These are phyloP conservation scores for Jaapia argillacea DNA, from an alignment of 768 basidiomycete genomes.

Conservation along the genomic window DNA sequence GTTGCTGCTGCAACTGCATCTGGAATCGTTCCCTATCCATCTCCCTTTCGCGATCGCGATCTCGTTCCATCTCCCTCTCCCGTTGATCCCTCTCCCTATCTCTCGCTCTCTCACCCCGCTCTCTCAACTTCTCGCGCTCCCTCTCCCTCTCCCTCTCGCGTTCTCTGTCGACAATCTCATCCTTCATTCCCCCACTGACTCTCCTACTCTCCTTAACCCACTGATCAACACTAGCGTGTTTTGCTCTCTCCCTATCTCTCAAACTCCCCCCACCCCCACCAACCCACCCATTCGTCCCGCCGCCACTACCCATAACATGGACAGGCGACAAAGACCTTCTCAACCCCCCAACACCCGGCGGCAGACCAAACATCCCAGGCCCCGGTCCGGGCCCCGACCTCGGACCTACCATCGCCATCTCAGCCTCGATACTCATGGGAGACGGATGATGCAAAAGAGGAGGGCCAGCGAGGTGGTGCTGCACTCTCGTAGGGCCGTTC, in stretches of 20 bases:
- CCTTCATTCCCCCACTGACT: background rate
- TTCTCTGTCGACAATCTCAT: background rate
- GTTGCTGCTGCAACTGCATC: constrained; percentile 10
- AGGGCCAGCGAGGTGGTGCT: background rate
- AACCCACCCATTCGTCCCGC: constrained; percentile 8
- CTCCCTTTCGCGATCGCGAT: constrained; percentile 15
- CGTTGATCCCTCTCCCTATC: constrained; percentile 2
- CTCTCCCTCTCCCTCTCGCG: constrained; percentile 6
- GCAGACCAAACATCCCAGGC: background rate
- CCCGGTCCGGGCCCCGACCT: no score
- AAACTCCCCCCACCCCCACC: constrained; percentile 8
- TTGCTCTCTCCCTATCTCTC: background rate
- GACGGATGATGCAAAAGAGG: constrained; percentile 8
- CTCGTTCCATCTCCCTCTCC: constrained; percentile 8
- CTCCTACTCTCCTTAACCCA: background rate
- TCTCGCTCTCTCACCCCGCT: constrained; percentile 3
- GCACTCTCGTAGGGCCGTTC: background rate
- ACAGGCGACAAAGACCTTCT: constrained; percentile 2
- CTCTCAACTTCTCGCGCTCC: constrained; percentile 7
- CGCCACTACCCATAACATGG: background rate
- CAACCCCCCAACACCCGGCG: background rate
- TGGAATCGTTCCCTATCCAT: constrained; percentile 14
- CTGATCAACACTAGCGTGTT: constrained; percentile 2
- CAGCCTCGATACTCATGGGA: constrained; percentile 8
- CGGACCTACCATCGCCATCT: constrained; percentile 1